phyloP scores from a whole-genome alignment of 208 protist genomes.

The Lotmaria passim region DNA sequence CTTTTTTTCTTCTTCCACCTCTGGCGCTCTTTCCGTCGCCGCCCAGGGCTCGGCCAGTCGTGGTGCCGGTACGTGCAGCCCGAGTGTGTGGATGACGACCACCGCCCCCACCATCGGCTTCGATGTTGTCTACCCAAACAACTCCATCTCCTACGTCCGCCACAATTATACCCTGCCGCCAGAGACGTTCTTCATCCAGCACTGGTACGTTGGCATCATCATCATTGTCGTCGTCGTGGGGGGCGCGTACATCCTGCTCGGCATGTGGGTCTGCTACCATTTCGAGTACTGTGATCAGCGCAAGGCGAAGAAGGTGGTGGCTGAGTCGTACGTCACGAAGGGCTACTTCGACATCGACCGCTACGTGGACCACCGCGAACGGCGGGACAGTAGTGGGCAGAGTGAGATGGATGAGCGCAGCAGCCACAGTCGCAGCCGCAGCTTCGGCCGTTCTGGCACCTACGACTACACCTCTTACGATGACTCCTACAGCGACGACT shows the following conservation, averaged over 20 bases:
- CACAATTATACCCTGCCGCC: background rate
- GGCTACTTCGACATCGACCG: conserved; percentile 36
- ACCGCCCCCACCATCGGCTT: background rate
- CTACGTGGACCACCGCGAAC: background rate
- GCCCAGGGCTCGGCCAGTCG: conserved; percentile 23
- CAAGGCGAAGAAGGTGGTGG: conserved; percentile 41
- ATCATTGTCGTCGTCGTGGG: conserved; percentile 32
- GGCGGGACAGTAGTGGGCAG: background rate
- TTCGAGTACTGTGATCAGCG: conserved; percentile 39
- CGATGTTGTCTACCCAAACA: conserved; percentile 18
- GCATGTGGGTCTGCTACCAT: conserved; percentile 37
- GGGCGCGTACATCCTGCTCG: conserved; percentile 29
- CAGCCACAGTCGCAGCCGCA: conserved; percentile 2
- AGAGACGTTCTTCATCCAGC: conserved; percentile 25
- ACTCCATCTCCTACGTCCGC: conserved; percentile 27
- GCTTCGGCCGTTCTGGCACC: background rate
- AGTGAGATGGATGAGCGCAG: conserved; percentile 15
- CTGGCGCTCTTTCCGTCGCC: background rate
- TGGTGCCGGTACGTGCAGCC: background rate
- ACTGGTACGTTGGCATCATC: conserved; percentile 52
- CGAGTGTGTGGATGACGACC: conserved; percentile 18
- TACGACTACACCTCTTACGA: conserved; percentile 8
- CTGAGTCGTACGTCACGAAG: conserved; percentile 28
- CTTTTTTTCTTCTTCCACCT: background rate
- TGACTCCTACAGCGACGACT: conserved; percentile 18